Evolutionary conservation across 2,329 filamentous ascomycete species (phyloP), one percentile per base, ranked within the genome.

Genomic region (Saccharata proteae): DNA sequence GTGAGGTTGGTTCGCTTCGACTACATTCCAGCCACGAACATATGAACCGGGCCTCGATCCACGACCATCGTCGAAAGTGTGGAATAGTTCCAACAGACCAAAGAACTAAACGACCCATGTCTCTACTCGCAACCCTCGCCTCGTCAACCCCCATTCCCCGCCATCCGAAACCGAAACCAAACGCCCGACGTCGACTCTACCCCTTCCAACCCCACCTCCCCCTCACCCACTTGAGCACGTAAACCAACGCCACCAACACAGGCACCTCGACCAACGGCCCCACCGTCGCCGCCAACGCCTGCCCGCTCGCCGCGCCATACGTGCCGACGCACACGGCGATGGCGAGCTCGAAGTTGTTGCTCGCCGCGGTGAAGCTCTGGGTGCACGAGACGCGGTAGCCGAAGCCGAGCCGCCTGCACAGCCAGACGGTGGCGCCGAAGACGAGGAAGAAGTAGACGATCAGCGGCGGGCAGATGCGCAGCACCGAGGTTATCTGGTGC

Each of bases 341-440:
- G 0, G 85, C 83, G 15, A 93, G 61, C 59, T 93, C 85, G 46
- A 93, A 93, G 50, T 93, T 93, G 49, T 93, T 93, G 51, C 84
- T 93, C 1, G 82, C 80, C 0, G 83, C 86, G 0, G 82, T 92
- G 45, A 93, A 90, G 48, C 80, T 85, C 56, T 92, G 83, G 2
- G 83, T 88, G 8, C 69, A 67, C 1, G 70, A 68, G 1, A 85
- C 51, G 20, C 67, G 66, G 49, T 92, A 92, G 0, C 72, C 74
- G 36, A 85, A 85, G 0, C 82, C 79, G n/a, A 78, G 56, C n/a
- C 63, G 67, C 29, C 67, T 63, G 3, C 73, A 68, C 2, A 76
- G 57, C 25, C 60, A 61, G 1, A 90, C 59, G 0, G 82, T 90
- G 2, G 63, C 44, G 28, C 74, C 71, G 59, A 93, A 93, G 34